Evolutionary conservation across 1,139 yeast species (phyloP).

Genomic region (Yamadazyma triangularis): DNA sequence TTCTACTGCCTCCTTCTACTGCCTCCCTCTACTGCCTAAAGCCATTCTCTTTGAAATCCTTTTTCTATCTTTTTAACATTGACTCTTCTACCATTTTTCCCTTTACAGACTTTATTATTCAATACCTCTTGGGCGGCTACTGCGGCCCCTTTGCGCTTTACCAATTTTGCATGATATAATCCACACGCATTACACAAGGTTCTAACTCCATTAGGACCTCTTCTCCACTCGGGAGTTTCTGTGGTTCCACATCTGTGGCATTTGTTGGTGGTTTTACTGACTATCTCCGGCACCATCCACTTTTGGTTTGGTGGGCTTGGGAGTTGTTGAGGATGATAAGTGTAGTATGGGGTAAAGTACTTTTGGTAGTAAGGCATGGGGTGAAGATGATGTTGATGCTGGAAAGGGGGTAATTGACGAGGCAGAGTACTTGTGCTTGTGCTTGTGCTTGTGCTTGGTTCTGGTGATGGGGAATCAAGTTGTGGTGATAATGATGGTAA

Average conservation of each 20-base stretch:
- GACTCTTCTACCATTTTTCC: constrained; percentile 43
- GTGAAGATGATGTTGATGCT: not conserved
- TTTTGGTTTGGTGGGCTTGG: constrained; percentile 12
- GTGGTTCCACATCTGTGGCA: constrained; percentile 61
- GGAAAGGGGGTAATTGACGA: not conserved
- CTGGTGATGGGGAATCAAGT: not conserved
- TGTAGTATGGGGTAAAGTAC: constrained; percentile 1
- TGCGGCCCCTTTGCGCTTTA: constrained; percentile 61
- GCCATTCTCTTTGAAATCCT: too few relatives aligned
- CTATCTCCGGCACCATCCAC: constrained; percentile 29
- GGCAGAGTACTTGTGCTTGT: not conserved
- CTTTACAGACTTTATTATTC: constrained; percentile 43
- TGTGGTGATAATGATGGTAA: not conserved
- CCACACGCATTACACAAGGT: constrained; percentile 92
- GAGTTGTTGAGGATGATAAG: not conserved
- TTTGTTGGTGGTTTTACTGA: constrained; percentile 33
- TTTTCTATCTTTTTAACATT: constrained; percentile 33
- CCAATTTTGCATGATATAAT: constrained; percentile 69
- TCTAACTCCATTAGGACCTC: constrained; percentile 83
- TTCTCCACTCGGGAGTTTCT: constrained; percentile 89
- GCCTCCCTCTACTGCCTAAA: too few relatives aligned
- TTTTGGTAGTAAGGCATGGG: constrained; percentile 1
- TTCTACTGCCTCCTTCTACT: too few relatives aligned
- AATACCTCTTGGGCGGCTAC: constrained; percentile 52
- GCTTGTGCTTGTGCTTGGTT: too few relatives aligned